Evolutionary conservation across 202 grass and related monocot species (phyloP).

Genomic region (Setaria viridis): DNA sequence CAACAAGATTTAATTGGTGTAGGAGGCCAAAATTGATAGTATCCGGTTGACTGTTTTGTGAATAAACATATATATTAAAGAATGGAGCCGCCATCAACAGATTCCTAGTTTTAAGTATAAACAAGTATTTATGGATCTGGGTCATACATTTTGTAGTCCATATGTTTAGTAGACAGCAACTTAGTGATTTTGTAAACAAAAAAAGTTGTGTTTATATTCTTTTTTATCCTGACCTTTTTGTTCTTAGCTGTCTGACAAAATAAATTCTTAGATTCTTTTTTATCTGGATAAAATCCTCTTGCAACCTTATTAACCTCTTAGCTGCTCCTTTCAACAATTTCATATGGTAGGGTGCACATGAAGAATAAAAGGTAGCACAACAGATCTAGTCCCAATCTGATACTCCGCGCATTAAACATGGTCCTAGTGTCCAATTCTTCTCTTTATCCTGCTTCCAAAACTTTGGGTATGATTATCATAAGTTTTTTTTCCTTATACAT

Average conservation of each 20-base stretch:
- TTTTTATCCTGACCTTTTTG: neutral
- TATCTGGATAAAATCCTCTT: slow-evolving; percentile 4
- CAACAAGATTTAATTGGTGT: slow-evolving; percentile 1
- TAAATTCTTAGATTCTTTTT: neutral
- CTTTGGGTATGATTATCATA: neutral
- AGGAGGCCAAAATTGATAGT: neutral
- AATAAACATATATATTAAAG: neutral
- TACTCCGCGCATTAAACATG: neutral
- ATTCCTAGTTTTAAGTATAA: neutral
- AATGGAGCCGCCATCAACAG: neutral
- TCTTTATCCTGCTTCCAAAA: slow-evolving; percentile 1
- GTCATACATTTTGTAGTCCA: neutral
- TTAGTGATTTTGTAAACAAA: neutral
- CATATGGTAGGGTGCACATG: neutral
- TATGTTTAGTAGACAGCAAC: neutral
- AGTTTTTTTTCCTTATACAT: neutral
- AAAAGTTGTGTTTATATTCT: neutral
- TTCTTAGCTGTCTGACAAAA: neutral
- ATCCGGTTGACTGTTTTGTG: neutral
- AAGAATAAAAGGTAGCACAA: neutral
- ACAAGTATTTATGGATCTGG: neutral
- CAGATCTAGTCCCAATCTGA: neutral
- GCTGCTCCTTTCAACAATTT: neutral
- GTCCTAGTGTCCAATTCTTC: neutral
- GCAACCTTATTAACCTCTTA: neutral